Percentiles rank a stretch among this genome's conserved stretches.
These are phyloP conservation scores for Pseudoneurospora amorphoporcata DNA, from an alignment of 495 filamentous ascomycete species.

Conservation along the genomic window DNA sequence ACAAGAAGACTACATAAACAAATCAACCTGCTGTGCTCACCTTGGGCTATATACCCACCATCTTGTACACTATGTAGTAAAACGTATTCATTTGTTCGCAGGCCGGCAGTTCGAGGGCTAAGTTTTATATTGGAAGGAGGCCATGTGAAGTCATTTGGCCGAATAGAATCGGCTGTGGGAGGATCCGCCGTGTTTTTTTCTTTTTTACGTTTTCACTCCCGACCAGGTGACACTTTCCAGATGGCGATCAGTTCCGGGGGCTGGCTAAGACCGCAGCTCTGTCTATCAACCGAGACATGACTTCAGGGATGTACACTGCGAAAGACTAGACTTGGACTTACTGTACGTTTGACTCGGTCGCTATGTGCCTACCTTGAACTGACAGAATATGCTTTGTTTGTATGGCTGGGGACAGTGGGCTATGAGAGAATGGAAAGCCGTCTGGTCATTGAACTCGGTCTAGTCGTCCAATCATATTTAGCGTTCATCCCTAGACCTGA, in stretches of 20 bases:
- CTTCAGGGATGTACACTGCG: not conserved
- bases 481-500: not conserved
- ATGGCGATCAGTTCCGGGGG: not conserved
- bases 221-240: not conserved
- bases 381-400: not conserved
- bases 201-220: not conserved
- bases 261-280: not conserved
- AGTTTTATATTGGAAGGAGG: not conserved
- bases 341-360: not conserved
- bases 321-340: not conserved
- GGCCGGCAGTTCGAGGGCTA: not conserved
- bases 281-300: not conserved
- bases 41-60: conserved; percentile 10
- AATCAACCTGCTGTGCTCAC: conserved; percentile 1
- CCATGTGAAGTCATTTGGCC: not conserved
- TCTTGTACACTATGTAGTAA: conserved; percentile 25
- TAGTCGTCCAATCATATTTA: not conserved
- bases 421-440: not conserved
- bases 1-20: conserved; percentile 32
- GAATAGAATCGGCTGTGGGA: not conserved
- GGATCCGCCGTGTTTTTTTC: not conserved
- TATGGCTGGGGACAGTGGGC: not conserved
- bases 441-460: not conserved
- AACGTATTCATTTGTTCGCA: conserved; percentile 2
- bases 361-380: not conserved